Evolutionary conservation across 1,139 yeast genomes (phyloP).

Genomic region (Kodamaea alishanica): DNA sequence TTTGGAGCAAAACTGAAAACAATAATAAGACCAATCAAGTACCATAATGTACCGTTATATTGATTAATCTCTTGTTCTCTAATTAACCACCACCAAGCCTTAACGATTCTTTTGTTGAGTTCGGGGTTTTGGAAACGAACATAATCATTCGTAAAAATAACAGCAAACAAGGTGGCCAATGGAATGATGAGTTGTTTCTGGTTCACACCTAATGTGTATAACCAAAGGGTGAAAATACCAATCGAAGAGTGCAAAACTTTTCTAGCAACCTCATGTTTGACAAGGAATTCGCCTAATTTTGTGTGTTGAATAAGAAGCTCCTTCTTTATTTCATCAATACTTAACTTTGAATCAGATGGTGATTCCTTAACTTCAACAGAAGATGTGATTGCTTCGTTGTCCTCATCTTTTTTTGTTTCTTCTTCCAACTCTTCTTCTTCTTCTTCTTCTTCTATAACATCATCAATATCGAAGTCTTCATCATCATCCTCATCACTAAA

Average conservation of each 20-base stretch:
- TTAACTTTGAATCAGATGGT: background rate
- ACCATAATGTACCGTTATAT: slow-evolving; percentile 85
- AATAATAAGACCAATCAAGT: slow-evolving; percentile 68
- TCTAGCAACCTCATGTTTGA: slow-evolving; percentile 85
- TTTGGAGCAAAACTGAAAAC: slow-evolving; percentile 71
- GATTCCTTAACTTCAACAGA: background rate
- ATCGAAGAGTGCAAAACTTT: slow-evolving; percentile 84
- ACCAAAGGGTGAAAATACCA: slow-evolving; percentile 71
- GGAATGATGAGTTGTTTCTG: slow-evolving; percentile 57
- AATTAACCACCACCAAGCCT: slow-evolving; percentile 72
- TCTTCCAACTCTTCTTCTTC: slow-evolving; percentile 4
- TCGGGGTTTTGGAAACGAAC: slow-evolving; percentile 59
- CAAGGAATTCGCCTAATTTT: slow-evolving; percentile 48
- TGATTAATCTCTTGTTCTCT: slow-evolving; percentile 69
- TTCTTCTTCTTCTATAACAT: slow-evolving; percentile 14
- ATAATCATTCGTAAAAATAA: slow-evolving; percentile 62
- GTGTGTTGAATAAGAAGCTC: slow-evolving; percentile 5
- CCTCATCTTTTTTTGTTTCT: slow-evolving; percentile 12
- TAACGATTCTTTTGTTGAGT: slow-evolving; percentile 64
- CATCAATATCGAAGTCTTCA: slow-evolving; percentile 10
- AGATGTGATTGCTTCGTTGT: background rate
- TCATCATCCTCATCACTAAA: slow-evolving; percentile 18
- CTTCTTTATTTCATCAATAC: background rate
- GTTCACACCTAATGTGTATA: slow-evolving; percentile 63
- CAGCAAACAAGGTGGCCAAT: slow-evolving; percentile 49